Percentiles rank a stretch among this genome's conserved stretches.
Conservation (phyloP, 1,284 basidiomycete species). For the Rhodotorula sp. region DNA sequence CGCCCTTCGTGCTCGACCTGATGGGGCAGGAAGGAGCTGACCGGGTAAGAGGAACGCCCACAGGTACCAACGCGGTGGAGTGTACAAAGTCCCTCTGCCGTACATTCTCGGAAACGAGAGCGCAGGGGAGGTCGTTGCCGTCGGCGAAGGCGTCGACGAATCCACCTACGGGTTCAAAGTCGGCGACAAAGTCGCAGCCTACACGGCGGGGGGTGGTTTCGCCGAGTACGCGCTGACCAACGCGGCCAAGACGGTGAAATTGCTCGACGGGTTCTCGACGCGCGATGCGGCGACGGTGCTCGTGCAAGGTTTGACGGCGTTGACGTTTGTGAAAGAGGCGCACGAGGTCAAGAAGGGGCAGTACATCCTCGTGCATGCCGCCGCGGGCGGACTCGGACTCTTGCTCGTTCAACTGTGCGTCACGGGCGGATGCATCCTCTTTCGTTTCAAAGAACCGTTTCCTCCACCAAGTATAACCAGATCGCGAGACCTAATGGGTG, state of each 20-base stretch:
- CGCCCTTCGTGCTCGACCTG: background rate
- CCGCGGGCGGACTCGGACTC: conserved; percentile 71
- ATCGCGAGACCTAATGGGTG: too few relatives aligned
- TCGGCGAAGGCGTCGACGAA: conserved; percentile 57
- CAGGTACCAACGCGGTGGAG: conserved; percentile 47
- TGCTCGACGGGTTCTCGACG: conserved; percentile 57
- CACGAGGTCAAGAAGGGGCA: conserved; percentile 69
- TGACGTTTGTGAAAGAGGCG: conserved; percentile 76
- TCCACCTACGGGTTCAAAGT: conserved; percentile 52
- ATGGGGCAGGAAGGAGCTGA: too few relatives aligned
- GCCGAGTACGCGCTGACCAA: conserved; percentile 72
- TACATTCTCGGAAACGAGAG: conserved; percentile 74
- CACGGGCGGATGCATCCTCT: too few relatives aligned
- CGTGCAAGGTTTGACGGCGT: conserved; percentile 76
- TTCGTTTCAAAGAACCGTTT: background rate
- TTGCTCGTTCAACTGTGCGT: conserved; percentile 54
- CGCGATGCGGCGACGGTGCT: conserved; percentile 65
- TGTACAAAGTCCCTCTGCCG: conserved; percentile 62
- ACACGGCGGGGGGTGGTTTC: conserved; percentile 61
- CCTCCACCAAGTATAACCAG: background rate
- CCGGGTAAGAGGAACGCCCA: too few relatives aligned
- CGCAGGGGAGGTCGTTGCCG: conserved; percentile 67
- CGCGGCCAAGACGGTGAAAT: conserved; percentile 59
- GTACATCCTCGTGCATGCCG: conserved; percentile 68
- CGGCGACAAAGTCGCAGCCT: conserved; percentile 60